These are phyloP conservation scores for Coprinopsis strossmayeri DNA, from an alignment of 768 basidiomycete genomes.

Conservation along the genomic window DNA sequence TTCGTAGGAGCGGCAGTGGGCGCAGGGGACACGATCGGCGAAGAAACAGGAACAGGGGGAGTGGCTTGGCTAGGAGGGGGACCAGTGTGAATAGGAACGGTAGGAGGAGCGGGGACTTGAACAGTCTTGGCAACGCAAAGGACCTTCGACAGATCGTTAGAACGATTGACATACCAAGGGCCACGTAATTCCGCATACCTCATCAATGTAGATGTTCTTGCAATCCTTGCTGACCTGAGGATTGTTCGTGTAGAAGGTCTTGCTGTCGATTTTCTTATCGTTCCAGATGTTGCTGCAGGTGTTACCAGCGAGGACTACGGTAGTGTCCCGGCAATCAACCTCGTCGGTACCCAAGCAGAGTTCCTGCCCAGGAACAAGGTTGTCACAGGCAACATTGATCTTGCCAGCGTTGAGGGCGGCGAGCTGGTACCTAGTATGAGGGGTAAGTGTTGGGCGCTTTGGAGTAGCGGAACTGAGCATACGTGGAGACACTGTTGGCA, in stretches of 20 bases:
- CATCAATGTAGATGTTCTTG: slow-evolving; percentile 67
- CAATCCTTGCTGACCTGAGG: slow-evolving; percentile 56
- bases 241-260: slow-evolving; percentile 62
- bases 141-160: slow-evolving; percentile 28
- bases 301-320: slow-evolving; percentile 52
- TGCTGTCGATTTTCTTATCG: slow-evolving; percentile 37
- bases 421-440: slow-evolving; percentile 58
- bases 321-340: slow-evolving; percentile 57
- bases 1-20: background rate
- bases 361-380: slow-evolving; percentile 42
- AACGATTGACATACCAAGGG: background rate
- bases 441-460: slow-evolving; percentile 4
- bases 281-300: slow-evolving; percentile 47
- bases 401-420: slow-evolving; percentile 47
- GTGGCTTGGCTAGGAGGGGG: slow-evolving; percentile 26
- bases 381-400: slow-evolving; percentile 50
- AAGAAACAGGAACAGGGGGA: slow-evolving; percentile 16
- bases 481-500: slow-evolving; percentile 57
- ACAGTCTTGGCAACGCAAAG: slow-evolving; percentile 42
- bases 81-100: slow-evolving; percentile 17
- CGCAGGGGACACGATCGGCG: slow-evolving; percentile 6
- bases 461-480: slow-evolving; percentile 16
- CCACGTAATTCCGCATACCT: slow-evolving; percentile 38
- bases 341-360: slow-evolving; percentile 58
- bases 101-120: slow-evolving; percentile 36